Base-by-base conservation (phyloP, 345 rosid genomes). In the Murraya paniculata region DNA sequence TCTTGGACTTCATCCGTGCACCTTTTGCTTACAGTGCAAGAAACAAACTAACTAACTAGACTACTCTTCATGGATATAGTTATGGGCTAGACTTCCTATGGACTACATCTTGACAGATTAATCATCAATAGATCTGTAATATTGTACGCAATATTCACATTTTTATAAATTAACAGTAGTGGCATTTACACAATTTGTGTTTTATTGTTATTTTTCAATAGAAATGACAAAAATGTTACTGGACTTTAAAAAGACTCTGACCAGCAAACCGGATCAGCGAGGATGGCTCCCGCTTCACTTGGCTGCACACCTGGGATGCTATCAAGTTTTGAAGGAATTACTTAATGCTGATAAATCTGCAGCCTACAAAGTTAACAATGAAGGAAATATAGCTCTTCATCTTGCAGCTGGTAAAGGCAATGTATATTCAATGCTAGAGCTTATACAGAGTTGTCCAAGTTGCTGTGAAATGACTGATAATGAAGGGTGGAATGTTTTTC, bases 281-380 rank as follows among this genome's bases (percentile, higher is more conserved):
- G 81, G 78, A 14, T 73, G 80, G 75, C 61, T 41, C 36, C 73
- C 75, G 2, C 80, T 82, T 76, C 81, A 83, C 31, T 77, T 53
- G 22, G 85, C 82, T 35, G 74, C 85, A 7, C 22, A 72, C 45
- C 2, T 31, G 2, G 78, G 68, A 35, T 5, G 0, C 4, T 7
- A 7, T 66, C 0, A 9, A 0, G 38, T 66, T 9, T 13, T 66
- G 28, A 35, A 21, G 22, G 28, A 35, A 38, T 38, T 66, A 66
- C 7, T 66, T 2, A 18, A 36, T 3, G 22, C 27, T 9, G 71
- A 36, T 66, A 66, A 66, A 66, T 66, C 71, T 1, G 22, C 71
- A 33, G 71, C 71, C 71, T 66, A 66, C 71, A 36, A 66, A 38
- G 50, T 24, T 31, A 48, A 38, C 22, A 66, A 36, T 7, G 71